phyloP scores from a whole-genome alignment of 306 rosid genomes.

The Betula pendula region DNA sequence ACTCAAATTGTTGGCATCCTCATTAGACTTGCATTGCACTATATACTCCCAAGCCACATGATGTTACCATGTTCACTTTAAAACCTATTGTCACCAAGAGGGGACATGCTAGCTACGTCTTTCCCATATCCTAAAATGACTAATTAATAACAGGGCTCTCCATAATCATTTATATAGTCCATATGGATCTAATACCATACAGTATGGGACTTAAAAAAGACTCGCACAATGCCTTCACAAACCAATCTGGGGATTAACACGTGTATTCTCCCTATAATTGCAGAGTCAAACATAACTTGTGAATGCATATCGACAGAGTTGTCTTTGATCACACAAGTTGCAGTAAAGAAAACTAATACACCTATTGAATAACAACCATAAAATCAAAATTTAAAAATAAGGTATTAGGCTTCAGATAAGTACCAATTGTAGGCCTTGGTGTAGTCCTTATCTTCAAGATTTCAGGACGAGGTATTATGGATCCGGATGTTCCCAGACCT shows the following conservation, averaged over 20 bases:
- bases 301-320: conserved; percentile 2
- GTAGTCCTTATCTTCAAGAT: conserved; percentile 83
- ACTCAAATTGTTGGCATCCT: not conserved
- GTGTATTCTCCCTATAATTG: not conserved
- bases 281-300: conserved; percentile 2
- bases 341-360: not conserved
- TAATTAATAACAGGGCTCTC: not conserved
- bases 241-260: not conserved
- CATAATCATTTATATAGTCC: not conserved
- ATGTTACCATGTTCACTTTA: not conserved
- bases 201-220: not conserved
- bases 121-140: not conserved
- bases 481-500: conserved; percentile 78
- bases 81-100: not conserved
- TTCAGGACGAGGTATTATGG: conserved; percentile 90
- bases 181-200: not conserved
- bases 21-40: not conserved
- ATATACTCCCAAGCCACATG: not conserved
- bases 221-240: not conserved
- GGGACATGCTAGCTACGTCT: not conserved
- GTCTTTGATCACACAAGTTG: not conserved
- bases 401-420: conserved; percentile 18
- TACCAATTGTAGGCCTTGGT: conserved; percentile 83
- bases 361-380: not conserved
- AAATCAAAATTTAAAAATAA: conserved; percentile 4